A percentile compares a stretch with the other conserved stretches of the same genome.
phyloP scores from a whole-genome alignment of 2,329 filamentous ascomycete genomes.

The Aspergillus viridinutans region DNA sequence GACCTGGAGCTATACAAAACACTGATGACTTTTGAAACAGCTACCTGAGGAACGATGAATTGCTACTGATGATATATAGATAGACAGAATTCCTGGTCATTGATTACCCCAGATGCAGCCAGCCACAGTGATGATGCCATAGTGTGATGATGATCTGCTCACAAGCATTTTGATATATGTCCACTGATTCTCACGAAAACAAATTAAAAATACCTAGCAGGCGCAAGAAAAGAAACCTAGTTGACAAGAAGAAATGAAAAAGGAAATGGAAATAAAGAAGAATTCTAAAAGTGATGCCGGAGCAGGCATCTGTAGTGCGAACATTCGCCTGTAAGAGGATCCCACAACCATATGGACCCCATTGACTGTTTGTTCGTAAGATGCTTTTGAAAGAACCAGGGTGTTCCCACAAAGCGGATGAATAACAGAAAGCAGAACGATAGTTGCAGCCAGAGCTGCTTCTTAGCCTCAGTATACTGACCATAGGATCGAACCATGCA shows the following conservation, averaged over 20 bases:
- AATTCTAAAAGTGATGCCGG: background rate
- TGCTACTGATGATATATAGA: background rate
- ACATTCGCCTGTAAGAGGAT: slow-evolving; percentile 3
- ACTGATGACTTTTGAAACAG: background rate
- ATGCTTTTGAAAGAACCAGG: background rate
- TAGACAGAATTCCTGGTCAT: background rate
- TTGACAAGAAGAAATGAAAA: slow-evolving; percentile 8
- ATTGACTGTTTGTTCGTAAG: background rate
- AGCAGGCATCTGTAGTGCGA: slow-evolving; percentile 3
- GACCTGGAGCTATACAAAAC: background rate
- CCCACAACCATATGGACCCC: slow-evolving; percentile 1
- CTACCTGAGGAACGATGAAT: background rate
- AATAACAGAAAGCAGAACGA: slow-evolving; percentile 12
- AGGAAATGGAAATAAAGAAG: slow-evolving; percentile 5
- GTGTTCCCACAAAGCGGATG: slow-evolving; percentile 5
- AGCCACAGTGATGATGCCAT: slow-evolving; percentile 1
- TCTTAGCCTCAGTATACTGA: slow-evolving; percentile 16
- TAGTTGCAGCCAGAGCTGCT: slow-evolving; percentile 7
- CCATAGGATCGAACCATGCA: slow-evolving; percentile 32
- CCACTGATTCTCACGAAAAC: slow-evolving; percentile 8
- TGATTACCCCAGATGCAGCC: background rate
- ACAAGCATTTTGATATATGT: background rate
- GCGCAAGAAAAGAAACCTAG: slow-evolving; percentile 5
- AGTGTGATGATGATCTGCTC: background rate
- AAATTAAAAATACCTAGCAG: slow-evolving; percentile 15